Evolutionary conservation across 805 yeast genomes (phyloP).

Genomic region (Candida silvicultrix): DNA sequence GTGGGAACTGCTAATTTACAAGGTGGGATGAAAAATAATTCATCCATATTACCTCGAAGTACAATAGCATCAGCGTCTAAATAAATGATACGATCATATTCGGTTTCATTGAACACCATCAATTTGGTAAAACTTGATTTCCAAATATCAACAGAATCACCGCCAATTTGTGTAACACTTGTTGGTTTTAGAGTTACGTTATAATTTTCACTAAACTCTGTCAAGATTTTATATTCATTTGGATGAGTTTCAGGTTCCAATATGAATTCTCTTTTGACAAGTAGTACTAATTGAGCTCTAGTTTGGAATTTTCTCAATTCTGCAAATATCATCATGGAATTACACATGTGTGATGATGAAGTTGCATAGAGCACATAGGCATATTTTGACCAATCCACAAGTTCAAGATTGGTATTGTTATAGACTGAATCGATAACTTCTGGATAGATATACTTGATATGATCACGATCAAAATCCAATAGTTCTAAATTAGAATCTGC

Average conservation of each 20-base stretch:
- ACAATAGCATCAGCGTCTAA: conserved; percentile 51
- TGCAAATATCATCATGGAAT: conserved; percentile 42
- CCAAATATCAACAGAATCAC: conserved; percentile 31
- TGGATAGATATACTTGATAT: conserved; percentile 18
- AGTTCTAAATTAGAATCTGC: conserved; percentile 2
- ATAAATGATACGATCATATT: conserved; percentile 48
- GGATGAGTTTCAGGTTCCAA: conserved; percentile 12
- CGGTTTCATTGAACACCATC: conserved; percentile 39
- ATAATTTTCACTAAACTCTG: conserved; percentile 4
- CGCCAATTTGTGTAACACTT: conserved; percentile 10
- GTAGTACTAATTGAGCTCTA: conserved; percentile 40
- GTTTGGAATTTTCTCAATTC: conserved; percentile 32
- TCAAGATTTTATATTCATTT: conserved; percentile 7
- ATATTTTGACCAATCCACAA: conserved; percentile 34
- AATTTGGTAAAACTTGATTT: conserved; percentile 48
- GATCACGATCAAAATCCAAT: conserved; percentile 16
- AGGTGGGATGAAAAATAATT: conserved; percentile 43
- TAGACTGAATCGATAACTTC: conserved; percentile 18
- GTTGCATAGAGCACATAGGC: conserved; percentile 65
- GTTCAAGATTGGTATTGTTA: conserved; percentile 10
- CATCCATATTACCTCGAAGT: conserved; percentile 38
- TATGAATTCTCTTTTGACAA: conserved; percentile 28
- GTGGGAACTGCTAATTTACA: conserved; percentile 40
- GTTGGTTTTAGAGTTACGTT: conserved; percentile 14
- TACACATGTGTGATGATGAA: conserved; percentile 40